Percentiles rank a stretch among this genome's conserved stretches.
phyloP scores from a whole-genome alignment of 352 stramenopile genomes.

The Globisporangium paroecandrum region DNA sequence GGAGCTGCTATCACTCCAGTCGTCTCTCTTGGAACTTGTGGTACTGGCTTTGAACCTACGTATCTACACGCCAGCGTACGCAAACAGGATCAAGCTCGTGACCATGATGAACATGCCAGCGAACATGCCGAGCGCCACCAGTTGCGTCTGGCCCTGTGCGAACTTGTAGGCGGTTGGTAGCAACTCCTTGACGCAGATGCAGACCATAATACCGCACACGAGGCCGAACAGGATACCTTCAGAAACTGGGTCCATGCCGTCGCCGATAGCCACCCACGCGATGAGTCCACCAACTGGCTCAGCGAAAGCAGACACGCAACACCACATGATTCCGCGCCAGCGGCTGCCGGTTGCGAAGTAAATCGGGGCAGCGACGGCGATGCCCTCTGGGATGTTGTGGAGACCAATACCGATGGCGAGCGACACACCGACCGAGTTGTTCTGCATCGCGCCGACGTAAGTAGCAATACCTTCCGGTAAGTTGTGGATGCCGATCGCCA shows the following conservation, averaged over 20 bases:
- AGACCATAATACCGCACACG: conserved; percentile 92
- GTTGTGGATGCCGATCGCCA: conserved; percentile 95
- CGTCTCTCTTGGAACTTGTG: not conserved
- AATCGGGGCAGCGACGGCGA: conserved; percentile 94
- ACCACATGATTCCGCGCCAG: conserved; percentile 94
- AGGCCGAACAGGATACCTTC: conserved; percentile 92
- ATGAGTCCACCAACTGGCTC: conserved; percentile 90
- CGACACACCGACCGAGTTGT: conserved; percentile 88
- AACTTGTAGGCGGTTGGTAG: conserved; percentile 92
- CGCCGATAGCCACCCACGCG: conserved; percentile 82
- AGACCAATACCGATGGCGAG: conserved; percentile 94
- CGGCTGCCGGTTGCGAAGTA: conserved; percentile 95
- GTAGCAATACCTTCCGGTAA: conserved; percentile 95
- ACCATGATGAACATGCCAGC: conserved; percentile 88
- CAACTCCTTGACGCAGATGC: conserved; percentile 90
- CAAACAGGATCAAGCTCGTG: conserved; percentile 86
- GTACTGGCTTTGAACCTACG: not conserved
- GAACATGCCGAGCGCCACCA: conserved; percentile 82
- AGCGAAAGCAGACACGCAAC: conserved; percentile 82
- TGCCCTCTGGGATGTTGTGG: conserved; percentile 97
- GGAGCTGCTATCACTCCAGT: not conserved
- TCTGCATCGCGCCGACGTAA: conserved; percentile 88
- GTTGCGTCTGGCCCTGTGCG: conserved; percentile 74
- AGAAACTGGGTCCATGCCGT: conserved; percentile 53
- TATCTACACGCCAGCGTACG: conserved; percentile 53